A percentile compares a stretch with the other conserved stretches of the same genome.
Conservation (phyloP, 164 flowering plant genomes). For the Vitis rupestris region DNA sequence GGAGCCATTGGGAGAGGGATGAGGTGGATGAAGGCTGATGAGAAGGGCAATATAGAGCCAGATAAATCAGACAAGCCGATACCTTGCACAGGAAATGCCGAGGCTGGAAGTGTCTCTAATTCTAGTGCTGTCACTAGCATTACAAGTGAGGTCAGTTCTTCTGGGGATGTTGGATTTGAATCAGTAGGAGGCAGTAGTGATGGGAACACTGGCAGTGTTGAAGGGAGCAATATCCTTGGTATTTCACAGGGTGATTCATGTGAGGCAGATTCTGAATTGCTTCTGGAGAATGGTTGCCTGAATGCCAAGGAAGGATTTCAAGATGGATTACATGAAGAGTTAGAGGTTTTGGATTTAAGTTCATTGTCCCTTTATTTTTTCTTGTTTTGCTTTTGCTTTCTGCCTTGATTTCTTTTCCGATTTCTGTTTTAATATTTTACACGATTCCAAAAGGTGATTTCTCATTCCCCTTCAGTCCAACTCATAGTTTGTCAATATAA, state of each 20-base stretch:
- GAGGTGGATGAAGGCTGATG: background rate
- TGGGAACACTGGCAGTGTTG: constrained; percentile 18
- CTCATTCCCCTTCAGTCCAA: background rate
- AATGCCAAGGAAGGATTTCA: constrained; percentile 17
- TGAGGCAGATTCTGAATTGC: constrained; percentile 29
- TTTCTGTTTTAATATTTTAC: background rate
- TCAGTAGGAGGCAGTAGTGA: constrained; percentile 23
- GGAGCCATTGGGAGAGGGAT: background rate
- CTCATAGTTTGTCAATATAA: background rate
- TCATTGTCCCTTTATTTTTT: background rate
- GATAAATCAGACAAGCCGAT: constrained; percentile 2
- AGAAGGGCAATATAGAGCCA: background rate
- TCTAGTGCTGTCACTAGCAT: constrained; percentile 17
- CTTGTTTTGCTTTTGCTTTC: background rate
- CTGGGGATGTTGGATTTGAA: constrained; percentile 24
- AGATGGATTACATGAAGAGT: constrained; percentile 35
- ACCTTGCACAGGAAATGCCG: constrained; percentile 6
- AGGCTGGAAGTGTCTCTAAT: constrained; percentile 16
- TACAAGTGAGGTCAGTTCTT: constrained; percentile 28
- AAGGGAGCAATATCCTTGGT: constrained; percentile 27
- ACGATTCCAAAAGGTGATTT: background rate
- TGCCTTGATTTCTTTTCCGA: background rate
- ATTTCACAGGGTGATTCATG: constrained; percentile 26
- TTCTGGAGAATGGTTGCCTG: constrained; percentile 24
- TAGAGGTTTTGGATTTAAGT: constrained; percentile 50